Evolutionary conservation across 2,329 filamentous ascomycete species (phyloP).

Genomic region (Botryosphaeria dothidea): DNA sequence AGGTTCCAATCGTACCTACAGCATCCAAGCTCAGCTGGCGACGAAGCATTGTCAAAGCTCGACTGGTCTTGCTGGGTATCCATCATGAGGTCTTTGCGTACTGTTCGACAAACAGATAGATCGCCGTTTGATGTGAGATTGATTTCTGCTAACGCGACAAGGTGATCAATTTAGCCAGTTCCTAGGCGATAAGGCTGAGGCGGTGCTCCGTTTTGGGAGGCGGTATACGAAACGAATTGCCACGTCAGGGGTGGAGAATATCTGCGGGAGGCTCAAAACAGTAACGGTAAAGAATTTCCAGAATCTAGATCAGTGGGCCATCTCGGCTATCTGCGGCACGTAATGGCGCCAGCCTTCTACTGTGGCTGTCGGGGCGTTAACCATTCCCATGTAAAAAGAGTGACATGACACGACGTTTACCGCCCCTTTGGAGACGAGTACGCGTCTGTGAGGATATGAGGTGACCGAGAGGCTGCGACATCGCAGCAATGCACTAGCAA

Average conservation of each 20-base stretch:
- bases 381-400: background rate
- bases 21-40: background rate
- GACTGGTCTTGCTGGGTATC: background rate
- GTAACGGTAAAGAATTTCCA: background rate
- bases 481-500: too few species aligned
- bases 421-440: background rate
- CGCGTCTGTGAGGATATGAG: background rate
- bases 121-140: background rate
- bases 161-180: background rate
- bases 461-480: background rate
- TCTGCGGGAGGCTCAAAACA: background rate
- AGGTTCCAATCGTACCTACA: background rate
- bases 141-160: background rate
- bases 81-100: background rate
- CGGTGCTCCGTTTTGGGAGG: background rate
- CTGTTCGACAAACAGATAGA: background rate
- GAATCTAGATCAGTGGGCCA: conserved; percentile 6
- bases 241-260: conserved; percentile 6
- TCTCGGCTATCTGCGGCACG: conserved; percentile 3
- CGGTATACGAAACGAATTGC: background rate
- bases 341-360: background rate
- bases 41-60: background rate
- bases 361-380: background rate
- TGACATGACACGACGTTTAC: background rate
- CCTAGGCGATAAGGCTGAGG: background rate